Evolutionary conservation across 2,329 filamentous ascomycete genomes (phyloP).

Genomic region (Madurella fahalii): DNA sequence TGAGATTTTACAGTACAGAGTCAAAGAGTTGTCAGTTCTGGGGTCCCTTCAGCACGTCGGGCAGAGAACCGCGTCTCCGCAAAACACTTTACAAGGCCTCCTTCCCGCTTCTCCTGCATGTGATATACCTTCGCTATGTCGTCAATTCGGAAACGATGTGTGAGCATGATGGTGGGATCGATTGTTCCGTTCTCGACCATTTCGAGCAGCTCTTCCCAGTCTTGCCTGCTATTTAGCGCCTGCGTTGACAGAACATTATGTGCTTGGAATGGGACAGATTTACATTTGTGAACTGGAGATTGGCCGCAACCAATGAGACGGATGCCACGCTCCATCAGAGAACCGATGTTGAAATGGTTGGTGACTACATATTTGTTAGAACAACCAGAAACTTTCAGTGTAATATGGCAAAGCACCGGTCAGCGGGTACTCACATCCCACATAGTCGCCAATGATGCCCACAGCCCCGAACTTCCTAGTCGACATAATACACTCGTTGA

Average conservation of each 20-base stretch:
- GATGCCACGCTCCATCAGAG: slow-evolving; percentile 17
- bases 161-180: slow-evolving; percentile 14
- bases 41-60: slow-evolving; percentile 5
- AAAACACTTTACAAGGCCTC: slow-evolving; percentile 16
- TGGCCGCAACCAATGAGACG: slow-evolving; percentile 15
- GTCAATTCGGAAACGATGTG: slow-evolving; percentile 14
- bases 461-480: slow-evolving; percentile 14
- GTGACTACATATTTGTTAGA: slow-evolving; percentile 7
- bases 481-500: slow-evolving; percentile 16
- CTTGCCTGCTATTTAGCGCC: neutral
- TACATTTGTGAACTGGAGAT: slow-evolving; percentile 17
- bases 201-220: slow-evolving; percentile 14
- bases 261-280: neutral
- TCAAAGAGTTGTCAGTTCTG: slow-evolving; percentile 11
- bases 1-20: too few relatives aligned
- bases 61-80: slow-evolving; percentile 16
- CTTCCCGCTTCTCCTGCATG: slow-evolving; percentile 15
- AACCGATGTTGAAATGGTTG: slow-evolving; percentile 18
- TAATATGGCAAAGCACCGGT: too few relatives aligned
- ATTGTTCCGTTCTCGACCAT: slow-evolving; percentile 10
- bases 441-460: slow-evolving; percentile 15
- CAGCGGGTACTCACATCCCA: slow-evolving; percentile 14
- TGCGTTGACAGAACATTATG: neutral
- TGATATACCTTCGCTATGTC: slow-evolving; percentile 15
- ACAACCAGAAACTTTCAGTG: too few relatives aligned